Conservation (phyloP, 106 monocot species). For the Xerophyta viscosa region DNA sequence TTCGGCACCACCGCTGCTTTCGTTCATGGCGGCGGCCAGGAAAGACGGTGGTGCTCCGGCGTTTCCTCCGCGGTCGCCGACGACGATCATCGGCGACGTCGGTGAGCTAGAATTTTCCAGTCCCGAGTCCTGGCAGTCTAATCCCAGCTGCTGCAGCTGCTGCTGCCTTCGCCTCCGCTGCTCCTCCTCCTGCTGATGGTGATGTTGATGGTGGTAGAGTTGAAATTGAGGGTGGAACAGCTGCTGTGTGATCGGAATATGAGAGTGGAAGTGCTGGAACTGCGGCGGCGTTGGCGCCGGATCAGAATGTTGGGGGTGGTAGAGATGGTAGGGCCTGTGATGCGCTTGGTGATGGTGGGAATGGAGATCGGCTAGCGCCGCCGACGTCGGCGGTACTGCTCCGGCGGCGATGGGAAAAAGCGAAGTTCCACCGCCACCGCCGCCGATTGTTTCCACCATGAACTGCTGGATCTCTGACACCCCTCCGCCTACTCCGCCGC, state of each 20-base stretch:
- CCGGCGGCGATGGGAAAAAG: conserved; percentile 5
- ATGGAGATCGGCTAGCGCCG: conserved; percentile 5
- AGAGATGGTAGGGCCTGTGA: too few species aligned
- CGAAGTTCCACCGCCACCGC: conserved; percentile 7
- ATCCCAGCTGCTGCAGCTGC: conserved; percentile 21
- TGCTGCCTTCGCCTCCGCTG: conserved; percentile 4
- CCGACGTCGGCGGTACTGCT: too few species aligned
- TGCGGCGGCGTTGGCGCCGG: too few species aligned
- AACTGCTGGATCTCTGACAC: conserved; percentile 86
- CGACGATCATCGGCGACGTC: too few species aligned
- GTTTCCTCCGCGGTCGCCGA: conserved; percentile 12
- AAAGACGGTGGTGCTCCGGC: too few species aligned
- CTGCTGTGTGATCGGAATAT: conserved; percentile 43
- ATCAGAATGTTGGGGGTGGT: too few species aligned
- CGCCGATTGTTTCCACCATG: conserved; percentile 59
- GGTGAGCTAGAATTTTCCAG: conserved; percentile 38
- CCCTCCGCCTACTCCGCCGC: conserved; percentile 18
- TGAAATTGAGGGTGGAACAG: conserved; percentile 37
- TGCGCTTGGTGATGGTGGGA: too few species aligned
- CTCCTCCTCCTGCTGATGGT: conserved; percentile 30
- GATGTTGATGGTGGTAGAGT: conserved; percentile 19
- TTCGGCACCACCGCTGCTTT: conserved; percentile 12
- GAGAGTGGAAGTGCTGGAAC: too few species aligned
- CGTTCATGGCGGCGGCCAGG: too few species aligned
- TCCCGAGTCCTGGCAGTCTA: conserved; percentile 22